Evolutionary conservation across 768 basidiomycete species (phyloP), one percentile per base, ranked within the genome.

Genomic region (Tubosaeta brunneosetosa): DNA sequence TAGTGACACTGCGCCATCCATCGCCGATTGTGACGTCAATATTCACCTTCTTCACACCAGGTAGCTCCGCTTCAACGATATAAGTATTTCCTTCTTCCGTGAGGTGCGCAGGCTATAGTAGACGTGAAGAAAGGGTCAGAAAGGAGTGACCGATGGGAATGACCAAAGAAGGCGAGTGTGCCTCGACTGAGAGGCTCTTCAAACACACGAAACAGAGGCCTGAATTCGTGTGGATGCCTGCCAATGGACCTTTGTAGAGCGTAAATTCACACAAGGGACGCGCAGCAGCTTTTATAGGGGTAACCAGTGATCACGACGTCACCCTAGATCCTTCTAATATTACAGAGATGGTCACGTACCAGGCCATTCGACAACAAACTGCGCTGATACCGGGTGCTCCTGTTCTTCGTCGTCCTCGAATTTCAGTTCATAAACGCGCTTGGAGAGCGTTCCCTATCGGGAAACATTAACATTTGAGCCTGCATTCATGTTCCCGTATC

Each of bases 361-460:
- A 32, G 88, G 88, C 80, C 85, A 90, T 65, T 90, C 89, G 27
- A 92, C 88, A 8, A 93, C 90, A 78, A 77, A 84, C 47, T 86
- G 82, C 1, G 88, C 86, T n/a, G 79, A 71, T 22, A 93, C 88
- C 33, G 76, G 61, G 61, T 91, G 87, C 53, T 87, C 85, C 67
- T 88, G 87, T 61, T 88, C 85, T 56, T 91, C 90, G 57, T 93
- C 91, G 57, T 92, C 91, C 65, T 93, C 91, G 57, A 93, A 93
- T 63, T 87, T 88, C 25, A 93, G 77, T 67, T 85, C 85, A 69
- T 93, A 93, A 50, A 72, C 72, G 78, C 46, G 74, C 72, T 81
- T 85, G 19, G 76, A 67, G 27, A 77, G 74, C 4, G 49, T 51
- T 49, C 60, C 59, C 68, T 69, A 42, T n/a, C n/a, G n/a, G n/a